phyloP scores from a whole-genome alignment of 1,139 yeast genomes.

The Saccharomyces pastorianus region DNA sequence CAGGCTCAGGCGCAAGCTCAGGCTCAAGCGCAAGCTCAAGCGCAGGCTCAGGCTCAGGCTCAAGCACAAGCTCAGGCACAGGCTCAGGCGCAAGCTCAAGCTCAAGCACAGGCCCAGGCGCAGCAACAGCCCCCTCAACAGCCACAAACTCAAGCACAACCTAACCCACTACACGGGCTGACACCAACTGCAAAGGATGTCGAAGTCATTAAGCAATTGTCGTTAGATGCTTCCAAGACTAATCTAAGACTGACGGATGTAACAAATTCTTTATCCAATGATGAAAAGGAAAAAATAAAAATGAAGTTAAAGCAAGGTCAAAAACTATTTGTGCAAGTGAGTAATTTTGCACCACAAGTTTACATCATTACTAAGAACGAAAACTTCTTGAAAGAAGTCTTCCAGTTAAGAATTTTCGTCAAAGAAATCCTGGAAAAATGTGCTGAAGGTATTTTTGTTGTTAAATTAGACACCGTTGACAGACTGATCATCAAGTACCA shows the following conservation, averaged over 20 bases:
- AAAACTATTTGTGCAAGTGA: constrained; percentile 58
- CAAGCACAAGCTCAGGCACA: background rate
- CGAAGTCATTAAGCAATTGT: constrained; percentile 46
- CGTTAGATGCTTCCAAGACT: constrained; percentile 55
- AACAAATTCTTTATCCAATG: constrained; percentile 47
- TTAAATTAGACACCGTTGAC: constrained; percentile 58
- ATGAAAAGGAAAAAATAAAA: constrained; percentile 52
- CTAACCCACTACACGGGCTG: constrained; percentile 23
- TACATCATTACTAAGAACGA: constrained; percentile 58
- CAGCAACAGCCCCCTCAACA: constrained; percentile 9
- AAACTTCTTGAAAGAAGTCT: constrained; percentile 61
- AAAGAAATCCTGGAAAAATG: constrained; percentile 57
- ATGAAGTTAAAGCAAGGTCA: constrained; percentile 47
- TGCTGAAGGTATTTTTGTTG: constrained; percentile 53
- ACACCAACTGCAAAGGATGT: constrained; percentile 33
- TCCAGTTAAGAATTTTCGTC: constrained; percentile 69
- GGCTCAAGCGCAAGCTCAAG: constrained; percentile 3
- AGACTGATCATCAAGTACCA: constrained; percentile 61
- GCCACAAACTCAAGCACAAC: constrained; percentile 16
- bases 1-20: background rate
- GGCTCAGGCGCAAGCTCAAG: constrained; percentile 6
- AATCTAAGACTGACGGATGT: constrained; percentile 57
- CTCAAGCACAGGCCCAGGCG: constrained; percentile 8
- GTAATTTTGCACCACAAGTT: constrained; percentile 63
- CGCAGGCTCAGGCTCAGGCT: constrained; percentile 1